Percentiles rank a stretch among this genome's conserved stretches.
phyloP scores from a whole-genome alignment of 1,284 basidiomycete genomes.

The Microbotryum saponariae region DNA sequence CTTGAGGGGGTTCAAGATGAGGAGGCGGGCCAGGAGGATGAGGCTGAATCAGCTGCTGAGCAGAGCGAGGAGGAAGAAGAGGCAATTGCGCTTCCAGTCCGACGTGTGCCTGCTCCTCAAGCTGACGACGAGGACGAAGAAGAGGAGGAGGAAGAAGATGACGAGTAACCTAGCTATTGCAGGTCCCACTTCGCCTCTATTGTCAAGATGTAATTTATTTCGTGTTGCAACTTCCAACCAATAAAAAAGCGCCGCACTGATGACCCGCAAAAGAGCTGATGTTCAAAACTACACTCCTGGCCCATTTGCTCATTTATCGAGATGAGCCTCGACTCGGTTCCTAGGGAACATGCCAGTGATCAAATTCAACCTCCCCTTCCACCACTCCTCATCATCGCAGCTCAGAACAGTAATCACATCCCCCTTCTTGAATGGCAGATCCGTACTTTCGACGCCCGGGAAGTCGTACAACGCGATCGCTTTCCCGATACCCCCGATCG shows the following conservation, averaged over 20 bases:
- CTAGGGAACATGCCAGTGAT: slow-evolving; percentile 52
- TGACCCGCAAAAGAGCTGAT: too few relatives aligned
- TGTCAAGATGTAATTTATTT: too few relatives aligned
- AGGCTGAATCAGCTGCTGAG: not conserved
- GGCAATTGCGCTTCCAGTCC: not conserved
- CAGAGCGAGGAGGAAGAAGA: not conserved
- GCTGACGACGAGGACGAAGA: not conserved
- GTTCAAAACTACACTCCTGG: too few relatives aligned
- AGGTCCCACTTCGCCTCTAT: not conserved
- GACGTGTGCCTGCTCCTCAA: not conserved
- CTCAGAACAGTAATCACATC: slow-evolving; percentile 68
- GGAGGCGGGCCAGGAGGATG: not conserved
- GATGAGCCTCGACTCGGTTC: slow-evolving; percentile 48
- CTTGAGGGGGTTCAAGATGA: not conserved
- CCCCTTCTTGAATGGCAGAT: slow-evolving; percentile 75
- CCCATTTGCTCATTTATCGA: not conserved
- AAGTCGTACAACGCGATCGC: slow-evolving; percentile 29
- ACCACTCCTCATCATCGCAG: slow-evolving; percentile 68
- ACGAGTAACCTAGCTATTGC: not conserved
- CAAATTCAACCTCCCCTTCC: slow-evolving; percentile 52
- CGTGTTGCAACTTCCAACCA: too few relatives aligned
- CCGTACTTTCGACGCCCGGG: slow-evolving; percentile 39
- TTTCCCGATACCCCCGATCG: slow-evolving; percentile 12
- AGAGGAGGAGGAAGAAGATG: slow-evolving; percentile 1
- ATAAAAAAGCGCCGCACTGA: too few relatives aligned